Conservation (phyloP, 257 asterid species). For the Solanum appendiculatum region DNA sequence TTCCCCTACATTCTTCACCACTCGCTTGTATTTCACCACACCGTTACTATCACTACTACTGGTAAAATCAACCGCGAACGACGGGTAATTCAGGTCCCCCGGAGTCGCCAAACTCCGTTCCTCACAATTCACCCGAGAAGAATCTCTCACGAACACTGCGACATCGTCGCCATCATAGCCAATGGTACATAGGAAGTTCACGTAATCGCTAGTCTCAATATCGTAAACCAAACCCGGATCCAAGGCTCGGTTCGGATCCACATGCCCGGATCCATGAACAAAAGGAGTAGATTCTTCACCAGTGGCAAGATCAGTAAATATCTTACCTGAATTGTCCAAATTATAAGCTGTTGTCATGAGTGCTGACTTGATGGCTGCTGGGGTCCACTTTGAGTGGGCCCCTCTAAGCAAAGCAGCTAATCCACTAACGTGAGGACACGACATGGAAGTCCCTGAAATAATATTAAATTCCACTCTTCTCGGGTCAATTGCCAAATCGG, state of each 20-base stretch:
- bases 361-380: conserved; percentile 86
- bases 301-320: conserved; percentile 74
- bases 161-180: conserved; percentile 43
- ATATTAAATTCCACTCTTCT: conserved; percentile 80
- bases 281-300: conserved; percentile 48
- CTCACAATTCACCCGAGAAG: conserved; percentile 44
- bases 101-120: conserved; percentile 34
- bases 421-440: conserved; percentile 96
- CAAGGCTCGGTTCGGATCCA: conserved; percentile 70
- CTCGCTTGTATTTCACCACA: conserved; percentile 55
- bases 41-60: background rate
- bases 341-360: conserved; percentile 73
- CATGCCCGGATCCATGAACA: conserved; percentile 81
- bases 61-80: conserved; percentile 60
- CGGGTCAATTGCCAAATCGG: conserved; percentile 54
- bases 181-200: conserved; percentile 63
- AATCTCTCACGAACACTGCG: conserved; percentile 29
- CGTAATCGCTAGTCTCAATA: conserved; percentile 30
- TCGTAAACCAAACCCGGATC: conserved; percentile 84
- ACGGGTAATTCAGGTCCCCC: conserved; percentile 80
- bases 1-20: conserved; percentile 64
- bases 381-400: conserved; percentile 67
- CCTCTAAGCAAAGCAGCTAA: conserved; percentile 64
- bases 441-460: conserved; percentile 87
- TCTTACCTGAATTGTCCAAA: conserved; percentile 49